Conservation (phyloP, 345 rosid genomes). For the Sisymbrium altissimum region DNA sequence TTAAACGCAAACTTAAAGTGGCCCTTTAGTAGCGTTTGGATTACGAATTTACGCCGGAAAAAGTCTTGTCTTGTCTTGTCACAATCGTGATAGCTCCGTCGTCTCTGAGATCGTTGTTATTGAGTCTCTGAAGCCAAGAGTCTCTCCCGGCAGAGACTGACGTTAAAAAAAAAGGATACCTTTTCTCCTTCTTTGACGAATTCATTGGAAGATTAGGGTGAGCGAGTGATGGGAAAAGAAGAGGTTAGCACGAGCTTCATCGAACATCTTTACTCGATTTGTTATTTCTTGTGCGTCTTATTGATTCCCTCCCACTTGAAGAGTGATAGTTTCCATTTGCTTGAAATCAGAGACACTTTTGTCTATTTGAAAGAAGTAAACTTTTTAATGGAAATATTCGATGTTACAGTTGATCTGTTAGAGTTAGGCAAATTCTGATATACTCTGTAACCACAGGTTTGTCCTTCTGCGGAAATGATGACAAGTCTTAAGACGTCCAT, state of each 20-base stretch:
- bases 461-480: constrained; percentile 31
- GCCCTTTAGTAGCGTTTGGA: too few species aligned
- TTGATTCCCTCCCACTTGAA: constrained; percentile 1
- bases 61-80: constrained; percentile 6
- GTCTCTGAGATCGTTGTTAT: not conserved
- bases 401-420: constrained; percentile 2
- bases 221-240: constrained; percentile 19
- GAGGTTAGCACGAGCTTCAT: constrained; percentile 21
- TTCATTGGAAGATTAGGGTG: not conserved
- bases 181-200: constrained; percentile 2
- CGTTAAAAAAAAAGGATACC: not conserved
- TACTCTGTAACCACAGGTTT: constrained; percentile 9
- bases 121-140: constrained; percentile 4
- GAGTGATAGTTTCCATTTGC: not conserved
- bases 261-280: not conserved
- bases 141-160: too few species aligned
- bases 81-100: constrained; percentile 6
- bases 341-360: not conserved
- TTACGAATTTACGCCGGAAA: too few species aligned
- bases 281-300: not conserved
- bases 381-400: too few species aligned
- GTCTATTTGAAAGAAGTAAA: not conserved
- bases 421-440: constrained; percentile 1
- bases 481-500: constrained; percentile 31
- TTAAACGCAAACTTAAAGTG: not conserved